A percentile compares a stretch with the other conserved stretches of the same genome.
Conservation (phyloP, 2,329 filamentous ascomycete genomes). For the Colletotrichum sublineola region DNA sequence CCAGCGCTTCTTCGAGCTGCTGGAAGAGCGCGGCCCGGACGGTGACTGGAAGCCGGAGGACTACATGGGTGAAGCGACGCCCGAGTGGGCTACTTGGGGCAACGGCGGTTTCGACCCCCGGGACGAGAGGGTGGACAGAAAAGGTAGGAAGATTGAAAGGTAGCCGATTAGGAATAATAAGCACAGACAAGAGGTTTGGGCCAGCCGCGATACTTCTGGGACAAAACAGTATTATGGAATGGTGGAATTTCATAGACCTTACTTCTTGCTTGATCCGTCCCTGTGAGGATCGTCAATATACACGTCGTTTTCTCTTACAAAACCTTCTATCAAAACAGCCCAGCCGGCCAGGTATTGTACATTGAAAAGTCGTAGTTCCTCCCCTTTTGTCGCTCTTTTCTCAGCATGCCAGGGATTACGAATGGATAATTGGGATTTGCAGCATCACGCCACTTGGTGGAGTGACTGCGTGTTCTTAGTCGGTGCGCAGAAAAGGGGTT, state of each 20-base stretch:
- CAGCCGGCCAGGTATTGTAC: constrained; percentile 58
- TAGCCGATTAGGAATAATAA: constrained; percentile 43
- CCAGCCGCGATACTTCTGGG: not conserved
- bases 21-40: constrained; percentile 76
- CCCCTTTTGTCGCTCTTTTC: constrained; percentile 27
- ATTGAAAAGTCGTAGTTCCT: constrained; percentile 47
- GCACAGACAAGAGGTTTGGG: constrained; percentile 3
- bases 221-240: constrained; percentile 10
- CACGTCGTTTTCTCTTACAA: constrained; percentile 51
- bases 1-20: constrained; percentile 84
- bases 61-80: constrained; percentile 87
- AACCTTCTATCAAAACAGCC: constrained; percentile 55
- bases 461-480: constrained; percentile 30
- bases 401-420: constrained; percentile 35
- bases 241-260: constrained; percentile 15
- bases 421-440: constrained; percentile 16
- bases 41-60: constrained; percentile 87
- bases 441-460: constrained; percentile 27
- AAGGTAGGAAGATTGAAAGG: constrained; percentile 76
- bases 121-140: constrained; percentile 88
- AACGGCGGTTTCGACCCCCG: constrained; percentile 94
- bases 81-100: constrained; percentile 96
- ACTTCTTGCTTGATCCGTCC: constrained; percentile 34
- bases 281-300: constrained; percentile 41
- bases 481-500: constrained; percentile 6